Evolutionary conservation across 805 yeast genomes (phyloP).

Genomic region (Metschnikowia arizonensis): DNA sequence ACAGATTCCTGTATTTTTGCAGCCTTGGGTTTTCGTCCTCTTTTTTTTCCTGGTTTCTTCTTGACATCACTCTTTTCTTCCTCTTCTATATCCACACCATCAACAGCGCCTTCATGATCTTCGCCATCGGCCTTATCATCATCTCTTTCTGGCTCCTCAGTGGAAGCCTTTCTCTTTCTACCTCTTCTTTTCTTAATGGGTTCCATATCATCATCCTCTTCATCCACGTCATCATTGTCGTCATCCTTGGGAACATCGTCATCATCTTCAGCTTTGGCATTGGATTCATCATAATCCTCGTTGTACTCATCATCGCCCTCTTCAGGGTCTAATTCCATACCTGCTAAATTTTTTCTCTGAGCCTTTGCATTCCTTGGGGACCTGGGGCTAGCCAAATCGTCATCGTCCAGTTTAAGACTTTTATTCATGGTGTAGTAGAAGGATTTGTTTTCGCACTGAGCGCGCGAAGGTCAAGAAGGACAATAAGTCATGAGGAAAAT

Average conservation of each 20-base stretch:
- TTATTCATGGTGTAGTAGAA: conserved; percentile 2
- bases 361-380: conserved; percentile 16
- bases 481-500: too few species aligned
- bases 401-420: conserved; percentile 10
- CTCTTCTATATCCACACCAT: conserved; percentile 9
- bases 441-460: conserved; percentile 3
- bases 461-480: too few species aligned
- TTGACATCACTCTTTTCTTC: conserved; percentile 15
- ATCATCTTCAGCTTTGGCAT: conserved; percentile 16
- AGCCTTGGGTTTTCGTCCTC: conserved; percentile 38
- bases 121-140: conserved; percentile 8
- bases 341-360: conserved; percentile 16
- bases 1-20: conserved; percentile 38
- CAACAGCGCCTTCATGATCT: not conserved
- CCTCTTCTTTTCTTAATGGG: conserved; percentile 14
- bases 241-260: conserved; percentile 16
- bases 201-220: conserved; percentile 6
- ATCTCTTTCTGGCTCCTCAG: conserved; percentile 16
- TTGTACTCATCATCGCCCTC: conserved; percentile 19
- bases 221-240: conserved; percentile 14
- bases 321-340: conserved; percentile 20
- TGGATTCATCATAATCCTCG: conserved; percentile 19
- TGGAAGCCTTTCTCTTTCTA: conserved; percentile 16
- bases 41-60: conserved; percentile 26
- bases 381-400: conserved; percentile 8